A percentile compares a stretch with the other conserved stretches of the same genome.
Conservation (phyloP, 257 asterid genomes). For the Ehretia macrophylla region DNA sequence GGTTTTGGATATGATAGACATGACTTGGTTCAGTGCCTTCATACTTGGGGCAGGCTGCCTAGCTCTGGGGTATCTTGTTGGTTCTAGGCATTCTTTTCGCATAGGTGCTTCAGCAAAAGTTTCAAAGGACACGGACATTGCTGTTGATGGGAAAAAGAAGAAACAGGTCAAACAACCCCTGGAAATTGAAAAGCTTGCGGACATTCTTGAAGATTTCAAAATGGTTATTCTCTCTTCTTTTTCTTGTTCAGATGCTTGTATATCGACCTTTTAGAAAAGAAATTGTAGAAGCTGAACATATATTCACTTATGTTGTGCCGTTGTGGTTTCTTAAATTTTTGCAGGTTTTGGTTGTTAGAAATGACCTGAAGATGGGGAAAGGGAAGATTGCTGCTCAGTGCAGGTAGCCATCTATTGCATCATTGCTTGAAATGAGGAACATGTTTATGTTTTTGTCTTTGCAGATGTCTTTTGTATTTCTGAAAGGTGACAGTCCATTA, state of each 20-base stretch:
- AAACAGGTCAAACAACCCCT: slow-evolving; percentile 50
- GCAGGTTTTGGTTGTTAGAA: slow-evolving; percentile 97
- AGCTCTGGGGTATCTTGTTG: slow-evolving; percentile 72
- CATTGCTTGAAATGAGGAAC: background rate
- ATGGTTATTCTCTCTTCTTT: slow-evolving; percentile 45
- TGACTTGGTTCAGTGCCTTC: slow-evolving; percentile 71
- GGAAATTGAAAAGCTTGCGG: slow-evolving; percentile 82
- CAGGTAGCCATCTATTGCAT: slow-evolving; percentile 42
- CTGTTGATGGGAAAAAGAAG: slow-evolving; percentile 37
- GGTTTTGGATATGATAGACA: slow-evolving; percentile 56
- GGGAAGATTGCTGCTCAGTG: slow-evolving; percentile 99
- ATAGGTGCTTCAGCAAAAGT: slow-evolving; percentile 17
- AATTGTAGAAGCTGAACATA: background rate
- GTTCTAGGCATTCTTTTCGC: slow-evolving; percentile 43
- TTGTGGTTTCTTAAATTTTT: slow-evolving; percentile 20
- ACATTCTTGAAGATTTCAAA: slow-evolving; percentile 79
- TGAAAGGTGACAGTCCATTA: too few relatives aligned
- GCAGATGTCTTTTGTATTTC: too few relatives aligned
- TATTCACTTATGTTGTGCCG: too few relatives aligned
- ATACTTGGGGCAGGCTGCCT: slow-evolving; percentile 78
- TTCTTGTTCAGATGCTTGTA: background rate
- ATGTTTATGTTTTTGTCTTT: too few relatives aligned
- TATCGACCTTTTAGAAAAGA: background rate
- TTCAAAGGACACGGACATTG: slow-evolving; percentile 21
- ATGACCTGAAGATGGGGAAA: slow-evolving; percentile 97